Conservation (phyloP, 164 flowering plant genomes). For the Cinnamomum micranthum region DNA sequence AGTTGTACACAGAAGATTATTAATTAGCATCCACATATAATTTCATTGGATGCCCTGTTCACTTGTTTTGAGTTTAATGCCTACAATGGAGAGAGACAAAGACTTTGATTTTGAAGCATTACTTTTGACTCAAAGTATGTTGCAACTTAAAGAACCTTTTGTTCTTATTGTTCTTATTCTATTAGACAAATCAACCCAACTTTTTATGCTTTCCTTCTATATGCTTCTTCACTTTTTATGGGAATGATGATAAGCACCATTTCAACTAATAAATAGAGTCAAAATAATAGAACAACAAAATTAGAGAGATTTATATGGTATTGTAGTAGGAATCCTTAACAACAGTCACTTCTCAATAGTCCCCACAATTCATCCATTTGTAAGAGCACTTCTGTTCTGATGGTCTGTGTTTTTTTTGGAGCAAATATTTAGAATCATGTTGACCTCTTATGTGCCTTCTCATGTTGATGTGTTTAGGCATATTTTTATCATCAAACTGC, state of each 20-base stretch:
- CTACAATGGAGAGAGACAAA: constrained; percentile 10
- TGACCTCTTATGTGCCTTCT: too few species aligned
- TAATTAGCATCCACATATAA: neutral
- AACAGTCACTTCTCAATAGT: too few species aligned
- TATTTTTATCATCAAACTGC: too few species aligned
- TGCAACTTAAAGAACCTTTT: neutral
- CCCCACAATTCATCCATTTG: too few species aligned
- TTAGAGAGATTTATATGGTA: too few species aligned
- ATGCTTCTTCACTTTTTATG: neutral
- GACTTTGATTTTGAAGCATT: constrained; percentile 30
- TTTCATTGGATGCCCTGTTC: neutral
- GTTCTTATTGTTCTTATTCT: neutral
- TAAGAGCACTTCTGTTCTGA: too few species aligned
- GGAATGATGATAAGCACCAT: neutral
- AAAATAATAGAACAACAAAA: too few species aligned
- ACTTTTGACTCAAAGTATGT: constrained; percentile 31
- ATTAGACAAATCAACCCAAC: neutral
- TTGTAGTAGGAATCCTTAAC: too few species aligned
- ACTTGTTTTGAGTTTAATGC: constrained; percentile 3
- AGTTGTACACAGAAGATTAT: neutral
- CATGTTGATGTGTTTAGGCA: too few species aligned
- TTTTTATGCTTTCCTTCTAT: neutral
- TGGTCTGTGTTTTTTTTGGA: too few species aligned
- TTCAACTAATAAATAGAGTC: too few species aligned
- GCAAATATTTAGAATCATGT: too few species aligned